Base-by-base conservation (phyloP, 2,329 filamentous ascomycete genomes). In the Aureobasidium mangrovei region DNA sequence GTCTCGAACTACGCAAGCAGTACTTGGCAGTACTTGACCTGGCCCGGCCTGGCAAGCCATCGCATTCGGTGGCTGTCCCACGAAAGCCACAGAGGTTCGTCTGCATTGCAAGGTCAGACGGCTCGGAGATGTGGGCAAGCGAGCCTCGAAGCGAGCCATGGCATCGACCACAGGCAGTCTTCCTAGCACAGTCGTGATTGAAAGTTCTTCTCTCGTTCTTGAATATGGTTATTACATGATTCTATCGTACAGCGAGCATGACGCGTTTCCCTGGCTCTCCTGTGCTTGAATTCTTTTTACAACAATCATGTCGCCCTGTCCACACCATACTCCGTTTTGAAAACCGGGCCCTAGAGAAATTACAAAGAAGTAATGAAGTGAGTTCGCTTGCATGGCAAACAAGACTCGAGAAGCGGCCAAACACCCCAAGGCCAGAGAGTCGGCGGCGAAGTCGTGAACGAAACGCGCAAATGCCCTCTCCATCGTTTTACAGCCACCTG, bases 241-340 rank as follows among this genome's bases (percentile, higher is more conserved):
- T 53, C 49, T 53, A 53, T 53, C 49, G 44, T 53, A 53, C 49
- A 53, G 49, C 49, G 49, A 53, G 39, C 49, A 53, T 53, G 49
- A 53, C 49, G 32, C 39, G 32, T 53, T n/a, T 32, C 32, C 40
- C 32, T 53, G 12, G 43, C 49, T 53, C 27, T 44, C 32, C 33
- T 53, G 29, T 43, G 36, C 39, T 42, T 42, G 36, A 6, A 42
- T 52, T 32, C 49, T 53, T 44, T 53, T 42, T 44, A 53, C 49
- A 53, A 52, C 31, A 44, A 53, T 36, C 39, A 53, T 43, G 49
- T 53, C 27, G 49, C 26, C 47, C 28, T 52, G 47, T 52, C 38
- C 36, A 26, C 46, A 33, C 29, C 39, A 43, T 42, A 52, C 49
- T 53, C 49, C 49, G 35, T 53, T 53, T 53, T 36, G 31, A 53